Conservation (phyloP, 192 early-diverging fungal species). For the Backusella parvicylindrica region DNA sequence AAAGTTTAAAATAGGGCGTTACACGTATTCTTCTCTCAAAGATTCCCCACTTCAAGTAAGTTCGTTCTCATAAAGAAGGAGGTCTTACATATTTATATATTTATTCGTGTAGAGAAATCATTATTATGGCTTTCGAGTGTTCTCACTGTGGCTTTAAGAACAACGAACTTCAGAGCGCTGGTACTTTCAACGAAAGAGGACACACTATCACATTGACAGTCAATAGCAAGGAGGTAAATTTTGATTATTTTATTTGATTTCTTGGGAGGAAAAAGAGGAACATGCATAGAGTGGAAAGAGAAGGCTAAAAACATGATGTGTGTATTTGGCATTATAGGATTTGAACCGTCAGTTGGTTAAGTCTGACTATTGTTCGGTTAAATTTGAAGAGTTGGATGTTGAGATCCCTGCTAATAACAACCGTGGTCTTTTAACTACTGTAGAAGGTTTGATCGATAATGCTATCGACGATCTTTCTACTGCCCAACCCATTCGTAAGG, state of each 20-base stretch:
- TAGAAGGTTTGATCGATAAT: slow-evolving; percentile 78
- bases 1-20: slow-evolving; percentile 53
- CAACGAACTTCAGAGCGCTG: slow-evolving; percentile 88
- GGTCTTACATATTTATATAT: background rate
- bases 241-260: background rate
- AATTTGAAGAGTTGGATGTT: slow-evolving; percentile 82
- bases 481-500: slow-evolving; percentile 79
- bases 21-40: slow-evolving; percentile 85
- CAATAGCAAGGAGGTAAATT: slow-evolving; percentile 47
- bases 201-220: slow-evolving; percentile 60
- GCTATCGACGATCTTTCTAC: slow-evolving; percentile 78
- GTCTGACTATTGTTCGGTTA: slow-evolving; percentile 73
- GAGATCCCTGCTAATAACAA: slow-evolving; percentile 78
- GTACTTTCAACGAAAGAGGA: slow-evolving; percentile 82
- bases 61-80: slow-evolving; percentile 23
- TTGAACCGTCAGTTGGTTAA: slow-evolving; percentile 91
- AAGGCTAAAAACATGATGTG: background rate
- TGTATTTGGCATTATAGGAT: slow-evolving; percentile 42
- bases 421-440: slow-evolving; percentile 81
- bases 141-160: slow-evolving; percentile 86
- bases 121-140: slow-evolving; percentile 83
- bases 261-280: background rate
- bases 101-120: slow-evolving; percentile 37
- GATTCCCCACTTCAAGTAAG: slow-evolving; percentile 91
- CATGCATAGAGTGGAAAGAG: background rate